Evolutionary conservation across 2,329 filamentous ascomycete species (phyloP).

Genomic region (Fusarium sp.): DNA sequence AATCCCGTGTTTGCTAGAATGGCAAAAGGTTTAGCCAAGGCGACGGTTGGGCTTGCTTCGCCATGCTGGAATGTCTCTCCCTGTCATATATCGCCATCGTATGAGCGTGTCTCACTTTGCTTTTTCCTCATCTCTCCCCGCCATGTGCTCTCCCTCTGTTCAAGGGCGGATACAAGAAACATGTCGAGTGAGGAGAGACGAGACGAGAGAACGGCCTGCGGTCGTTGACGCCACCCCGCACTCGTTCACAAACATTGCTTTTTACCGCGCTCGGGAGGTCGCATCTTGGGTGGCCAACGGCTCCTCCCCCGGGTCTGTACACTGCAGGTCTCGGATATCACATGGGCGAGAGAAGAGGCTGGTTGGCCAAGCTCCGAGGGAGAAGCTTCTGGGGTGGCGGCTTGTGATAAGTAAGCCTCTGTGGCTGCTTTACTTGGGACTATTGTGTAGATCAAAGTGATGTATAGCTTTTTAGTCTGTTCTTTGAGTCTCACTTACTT

Average conservation of each 20-base stretch:
- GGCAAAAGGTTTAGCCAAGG: conserved; percentile 1
- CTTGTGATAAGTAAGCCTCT: conserved; percentile 7
- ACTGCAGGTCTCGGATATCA: conserved; percentile 46
- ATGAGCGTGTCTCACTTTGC: conserved; percentile 29
- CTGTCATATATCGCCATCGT: conserved; percentile 25
- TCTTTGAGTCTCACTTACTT: conserved; percentile 15
- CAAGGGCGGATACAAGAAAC: conserved; percentile 7
- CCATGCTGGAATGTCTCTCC: conserved; percentile 16
- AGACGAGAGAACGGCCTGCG: conserved; percentile 6
- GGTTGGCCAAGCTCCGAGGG: background rate
- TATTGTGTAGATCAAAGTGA: conserved; percentile 35
- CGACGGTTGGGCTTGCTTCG: background rate
- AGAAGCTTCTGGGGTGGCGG: background rate
- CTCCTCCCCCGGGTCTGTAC: conserved; percentile 1
- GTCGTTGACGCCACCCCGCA: conserved; percentile 7
- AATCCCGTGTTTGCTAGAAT: background rate
- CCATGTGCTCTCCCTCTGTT: background rate
- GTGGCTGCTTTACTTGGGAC: conserved; percentile 32
- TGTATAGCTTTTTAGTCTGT: conserved; percentile 26
- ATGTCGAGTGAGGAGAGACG: background rate
- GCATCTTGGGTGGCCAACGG: conserved; percentile 6
- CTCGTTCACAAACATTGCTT: conserved; percentile 25
- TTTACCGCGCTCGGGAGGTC: conserved; percentile 27
- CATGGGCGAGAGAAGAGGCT: conserved; percentile 28
- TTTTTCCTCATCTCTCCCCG: conserved; percentile 18